Conservation (phyloP, 2,329 filamentous ascomycete genomes). For the Alternaria incomplexa region DNA sequence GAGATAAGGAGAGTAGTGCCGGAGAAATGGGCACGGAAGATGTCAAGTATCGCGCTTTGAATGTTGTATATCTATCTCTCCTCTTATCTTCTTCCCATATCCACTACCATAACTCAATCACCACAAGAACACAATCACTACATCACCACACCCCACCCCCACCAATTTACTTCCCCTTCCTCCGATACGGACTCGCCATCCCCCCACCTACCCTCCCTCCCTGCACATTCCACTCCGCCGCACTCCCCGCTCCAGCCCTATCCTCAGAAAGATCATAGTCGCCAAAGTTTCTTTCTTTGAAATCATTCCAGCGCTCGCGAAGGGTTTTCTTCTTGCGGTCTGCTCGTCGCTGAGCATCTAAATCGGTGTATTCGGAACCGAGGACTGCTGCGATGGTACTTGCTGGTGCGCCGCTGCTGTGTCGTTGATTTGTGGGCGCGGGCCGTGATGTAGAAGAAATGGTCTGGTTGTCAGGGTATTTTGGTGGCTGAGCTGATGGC, state of each 20-base stretch:
- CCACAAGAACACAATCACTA: too few species aligned
- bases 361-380: conserved; percentile 1
- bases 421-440: background rate
- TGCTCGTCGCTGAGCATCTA: conserved; percentile 12
- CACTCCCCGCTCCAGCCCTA: background rate
- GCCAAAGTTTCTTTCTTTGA: conserved; percentile 8
- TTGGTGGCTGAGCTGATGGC: conserved; percentile 14
- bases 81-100: too few species aligned
- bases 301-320: conserved; percentile 15
- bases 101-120: too few species aligned
- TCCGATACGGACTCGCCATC: conserved; percentile 1
- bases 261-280: background rate
- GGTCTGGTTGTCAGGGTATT: background rate
- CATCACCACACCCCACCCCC: too few species aligned
- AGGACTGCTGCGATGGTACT: conserved; percentile 11
- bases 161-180: background rate
- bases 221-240: conserved; percentile 10
- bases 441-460: background rate
- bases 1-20: too few species aligned
- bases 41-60: too few species aligned
- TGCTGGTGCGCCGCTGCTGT: conserved; percentile 1
- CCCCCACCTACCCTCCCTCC: background rate
- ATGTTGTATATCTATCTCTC: too few species aligned
- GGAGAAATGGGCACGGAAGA: too few species aligned
- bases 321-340: conserved; percentile 11